These are phyloP conservation scores for Fusarium nisikadoi DNA, from an alignment of 2,329 filamentous ascomycete species.

Conservation along the genomic window DNA sequence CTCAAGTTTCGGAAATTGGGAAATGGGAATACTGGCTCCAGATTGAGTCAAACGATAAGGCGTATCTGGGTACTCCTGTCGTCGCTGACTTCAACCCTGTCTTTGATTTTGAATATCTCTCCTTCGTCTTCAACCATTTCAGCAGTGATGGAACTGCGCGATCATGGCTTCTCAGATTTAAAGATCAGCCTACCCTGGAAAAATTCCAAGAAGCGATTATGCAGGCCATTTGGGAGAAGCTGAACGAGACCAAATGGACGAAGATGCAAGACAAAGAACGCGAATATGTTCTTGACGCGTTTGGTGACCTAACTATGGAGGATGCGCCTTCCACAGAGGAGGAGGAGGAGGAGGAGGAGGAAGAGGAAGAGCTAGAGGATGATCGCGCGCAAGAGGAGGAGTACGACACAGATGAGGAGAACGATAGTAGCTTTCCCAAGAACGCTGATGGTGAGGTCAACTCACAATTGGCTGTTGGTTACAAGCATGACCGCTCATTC, in stretches of 20 bases:
- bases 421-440: slow-evolving; percentile 78
- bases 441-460: slow-evolving; percentile 82
- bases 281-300: slow-evolving; percentile 94
- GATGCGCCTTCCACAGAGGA: slow-evolving; percentile 66
- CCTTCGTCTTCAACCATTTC: slow-evolving; percentile 99
- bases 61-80: slow-evolving; percentile 89
- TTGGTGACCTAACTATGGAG: slow-evolving; percentile 93
- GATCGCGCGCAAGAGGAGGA: slow-evolving; percentile 76
- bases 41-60: slow-evolving; percentile 77
- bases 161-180: slow-evolving; percentile 95
- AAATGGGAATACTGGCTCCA: slow-evolving; percentile 97
- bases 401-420: slow-evolving; percentile 77
- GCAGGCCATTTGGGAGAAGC: slow-evolving; percentile 95
- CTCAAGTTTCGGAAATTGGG: slow-evolving; percentile 85
- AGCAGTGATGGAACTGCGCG: slow-evolving; percentile 87
- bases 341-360: slow-evolving; percentile 56
- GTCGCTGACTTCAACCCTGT: slow-evolving; percentile 95
- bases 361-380: slow-evolving; percentile 68
- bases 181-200: slow-evolving; percentile 82
- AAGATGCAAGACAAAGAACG: slow-evolving; percentile 93
- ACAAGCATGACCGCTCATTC: slow-evolving; percentile 96
- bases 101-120: slow-evolving; percentile 99
- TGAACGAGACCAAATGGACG: slow-evolving; percentile 93
- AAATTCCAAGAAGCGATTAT: slow-evolving; percentile 93
- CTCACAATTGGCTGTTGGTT: slow-evolving; percentile 93